A percentile compares a stretch with the other conserved stretches of the same genome.
These are phyloP conservation scores for Striga hermonthica DNA, from an alignment of 305 asterid genomes.

Conservation along the genomic window DNA sequence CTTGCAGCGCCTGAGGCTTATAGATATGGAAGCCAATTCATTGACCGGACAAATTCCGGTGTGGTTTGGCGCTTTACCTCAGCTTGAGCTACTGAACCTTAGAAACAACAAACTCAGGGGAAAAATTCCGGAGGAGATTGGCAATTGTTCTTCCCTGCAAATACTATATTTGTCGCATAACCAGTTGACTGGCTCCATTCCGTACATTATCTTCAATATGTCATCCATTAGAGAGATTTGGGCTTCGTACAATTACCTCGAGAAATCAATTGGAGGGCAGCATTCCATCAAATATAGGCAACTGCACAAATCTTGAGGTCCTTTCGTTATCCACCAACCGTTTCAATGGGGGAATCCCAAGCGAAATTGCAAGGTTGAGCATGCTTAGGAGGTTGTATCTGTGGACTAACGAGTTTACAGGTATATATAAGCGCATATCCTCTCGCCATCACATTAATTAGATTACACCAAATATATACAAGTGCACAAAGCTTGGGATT, in stretches of 20 bases:
- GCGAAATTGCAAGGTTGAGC: background rate
- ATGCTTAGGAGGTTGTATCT: background rate
- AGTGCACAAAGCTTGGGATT: conserved; percentile 21
- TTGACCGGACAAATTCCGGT: conserved; percentile 42
- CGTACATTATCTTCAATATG: conserved; percentile 24
- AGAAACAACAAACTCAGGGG: conserved; percentile 40
- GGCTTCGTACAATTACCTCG: background rate
- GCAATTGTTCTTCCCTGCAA: conserved; percentile 26
- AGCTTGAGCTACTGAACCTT: conserved; percentile 28
- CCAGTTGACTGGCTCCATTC: conserved; percentile 40
- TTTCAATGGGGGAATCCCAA: background rate
- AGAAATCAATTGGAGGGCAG: background rate
- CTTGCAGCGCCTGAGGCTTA: conserved; percentile 26
- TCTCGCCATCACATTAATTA: too few species aligned
- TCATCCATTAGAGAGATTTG: background rate
- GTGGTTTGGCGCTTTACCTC: conserved; percentile 44
- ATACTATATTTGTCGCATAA: conserved; percentile 29
- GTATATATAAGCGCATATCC: too few species aligned
- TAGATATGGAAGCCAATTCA: conserved; percentile 34
- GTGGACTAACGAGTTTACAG: background rate
- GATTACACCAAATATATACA: conserved; percentile 27
- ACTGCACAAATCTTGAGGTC: background rate
- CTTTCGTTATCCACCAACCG: background rate
- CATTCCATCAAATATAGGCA: too few species aligned
- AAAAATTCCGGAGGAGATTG: conserved; percentile 30